Evolutionary conservation across 2,329 filamentous ascomycete genomes (phyloP).

Genomic region (Fusarium globosum): DNA sequence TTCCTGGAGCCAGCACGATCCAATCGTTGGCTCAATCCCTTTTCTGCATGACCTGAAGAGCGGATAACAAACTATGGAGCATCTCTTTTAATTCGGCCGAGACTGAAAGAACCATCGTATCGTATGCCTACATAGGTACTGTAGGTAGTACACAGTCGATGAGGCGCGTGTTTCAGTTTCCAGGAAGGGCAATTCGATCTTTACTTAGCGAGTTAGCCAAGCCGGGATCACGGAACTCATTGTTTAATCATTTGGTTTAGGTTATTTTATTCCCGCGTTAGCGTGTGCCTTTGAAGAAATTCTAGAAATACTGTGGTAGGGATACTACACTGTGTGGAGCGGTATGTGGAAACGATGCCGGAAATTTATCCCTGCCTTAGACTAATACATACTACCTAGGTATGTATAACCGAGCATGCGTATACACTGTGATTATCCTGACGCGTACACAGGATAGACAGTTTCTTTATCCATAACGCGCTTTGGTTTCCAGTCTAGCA

Average conservation of each 20-base stretch:
- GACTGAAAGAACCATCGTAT: background rate
- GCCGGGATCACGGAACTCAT: conserved; percentile 30
- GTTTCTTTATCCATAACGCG: conserved; percentile 3
- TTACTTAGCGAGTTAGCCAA: conserved; percentile 28
- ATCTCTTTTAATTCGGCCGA: conserved; percentile 23
- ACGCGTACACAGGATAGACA: background rate
- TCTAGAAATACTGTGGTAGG: conserved; percentile 1
- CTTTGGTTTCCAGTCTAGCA: conserved; percentile 9
- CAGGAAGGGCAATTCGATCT: conserved; percentile 8
- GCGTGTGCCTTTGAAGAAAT: background rate
- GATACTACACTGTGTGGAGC: conserved; percentile 4
- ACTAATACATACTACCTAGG: background rate
- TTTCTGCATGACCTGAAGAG: conserved; percentile 28
- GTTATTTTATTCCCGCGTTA: conserved; percentile 16
- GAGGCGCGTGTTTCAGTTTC: conserved; percentile 9
- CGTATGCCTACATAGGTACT: background rate
- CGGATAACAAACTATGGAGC: conserved; percentile 24
- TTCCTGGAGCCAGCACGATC: conserved; percentile 9
- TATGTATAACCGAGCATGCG: conserved; percentile 9
- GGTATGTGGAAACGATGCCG: background rate
- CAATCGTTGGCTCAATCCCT: conserved; percentile 29
- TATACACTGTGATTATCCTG: background rate
- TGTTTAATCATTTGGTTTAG: conserved; percentile 8
- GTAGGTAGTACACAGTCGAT: background rate
- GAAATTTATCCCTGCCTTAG: background rate